Base-by-base conservation (phyloP, 2,329 filamentous ascomycete species). In the Phyllosticta citriasiana region DNA sequence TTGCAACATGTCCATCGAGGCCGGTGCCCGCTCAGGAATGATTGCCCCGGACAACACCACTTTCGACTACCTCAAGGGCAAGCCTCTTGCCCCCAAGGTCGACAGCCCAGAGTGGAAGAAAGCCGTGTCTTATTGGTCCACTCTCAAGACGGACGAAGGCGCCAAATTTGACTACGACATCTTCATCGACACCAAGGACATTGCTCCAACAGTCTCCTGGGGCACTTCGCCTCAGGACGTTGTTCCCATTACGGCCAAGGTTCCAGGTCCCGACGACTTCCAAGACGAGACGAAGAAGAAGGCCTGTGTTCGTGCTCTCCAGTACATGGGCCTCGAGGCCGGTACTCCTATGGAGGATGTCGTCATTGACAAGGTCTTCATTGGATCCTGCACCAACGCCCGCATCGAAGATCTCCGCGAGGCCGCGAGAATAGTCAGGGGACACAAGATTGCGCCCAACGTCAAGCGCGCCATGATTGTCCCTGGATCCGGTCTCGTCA, bases 1-100 rank as follows among this genome's bases (percentile, higher is more conserved):
- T 74, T 97, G 94, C 81, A 99, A 99, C 80, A 97, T 97, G 94
- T 91, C 92, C 14, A 97, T 97, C 68, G 94, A 99, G 80, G 94
- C 83, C 67, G 94, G 94, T 76, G 94, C 94, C 55, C 84, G 94
- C 77, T 93, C 93, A 63, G 94, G 94, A 67, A 96, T 99, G 91
- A 87, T 99, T 63, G 94, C 94, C 9, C 94, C 94, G 4, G 94
- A 99, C 71, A 88, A 97, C 71, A 88, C 81, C 62, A 97, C 94
- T 27, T 96, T 96, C 68, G 90, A 96, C 67, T 99, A 97, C 73
- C 88, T 99, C 70, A 94, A 94, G 80, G 90, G 88, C 68, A 86
- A 88, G 65, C 94, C 94, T 50, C 80, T 99, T 67, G 92, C 93
- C 16, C 94, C 94, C 68, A 88, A 89, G 75, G 84, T 83, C 66